Conservation (phyloP, 2,329 filamentous ascomycete species). For the Beauveria asiatica region DNA sequence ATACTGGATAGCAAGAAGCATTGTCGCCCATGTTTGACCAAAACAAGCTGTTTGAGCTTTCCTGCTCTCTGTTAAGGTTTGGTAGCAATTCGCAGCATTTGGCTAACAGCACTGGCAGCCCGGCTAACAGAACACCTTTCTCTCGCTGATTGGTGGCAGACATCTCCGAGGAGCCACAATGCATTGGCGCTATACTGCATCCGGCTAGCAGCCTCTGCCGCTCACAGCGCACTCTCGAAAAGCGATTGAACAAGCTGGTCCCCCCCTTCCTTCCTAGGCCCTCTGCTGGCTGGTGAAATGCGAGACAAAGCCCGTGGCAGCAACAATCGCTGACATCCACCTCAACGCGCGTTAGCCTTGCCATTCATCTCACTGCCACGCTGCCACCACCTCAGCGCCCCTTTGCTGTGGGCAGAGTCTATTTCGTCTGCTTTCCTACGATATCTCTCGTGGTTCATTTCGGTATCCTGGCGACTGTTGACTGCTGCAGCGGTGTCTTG, state of each 20-base stretch:
- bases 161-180: not conserved
- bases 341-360: constrained; percentile 11
- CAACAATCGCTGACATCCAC: constrained; percentile 10
- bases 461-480: not conserved
- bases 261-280: not conserved
- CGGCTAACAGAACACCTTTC: not conserved
- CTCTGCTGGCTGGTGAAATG: constrained; percentile 2
- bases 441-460: not conserved
- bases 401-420: constrained; percentile 4
- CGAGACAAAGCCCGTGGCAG: constrained; percentile 4
- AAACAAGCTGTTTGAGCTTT: not conserved
- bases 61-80: not conserved
- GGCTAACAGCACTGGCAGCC: not conserved
- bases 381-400: constrained; percentile 6
- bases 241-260: not conserved
- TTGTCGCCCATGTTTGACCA: not conserved
- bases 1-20: not conserved
- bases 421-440: not conserved
- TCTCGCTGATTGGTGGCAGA: not conserved
- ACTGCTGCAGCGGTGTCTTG: not conserved
- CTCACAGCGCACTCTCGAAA: not conserved
- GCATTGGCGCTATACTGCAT: not conserved
- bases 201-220: not conserved
- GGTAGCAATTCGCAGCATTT: not conserved
- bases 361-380: constrained; percentile 9